phyloP scores from a whole-genome alignment of 306 rosid genomes.

The Dalbergia cochinchinensis region DNA sequence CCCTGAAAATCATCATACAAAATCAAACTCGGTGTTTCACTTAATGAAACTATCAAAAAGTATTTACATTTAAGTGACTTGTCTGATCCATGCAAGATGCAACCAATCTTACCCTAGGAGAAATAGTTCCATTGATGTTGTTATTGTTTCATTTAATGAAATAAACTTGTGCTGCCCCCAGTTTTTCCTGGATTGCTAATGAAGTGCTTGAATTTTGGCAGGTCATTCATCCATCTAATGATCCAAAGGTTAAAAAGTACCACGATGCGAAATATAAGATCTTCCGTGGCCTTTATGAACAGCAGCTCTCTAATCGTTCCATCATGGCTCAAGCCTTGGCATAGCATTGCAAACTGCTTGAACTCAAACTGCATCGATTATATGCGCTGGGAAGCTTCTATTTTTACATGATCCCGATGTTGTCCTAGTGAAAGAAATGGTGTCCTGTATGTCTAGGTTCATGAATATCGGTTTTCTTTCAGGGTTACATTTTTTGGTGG shows the following conservation, averaged over 20 bases:
- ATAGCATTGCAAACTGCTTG: slow-evolving; percentile 45
- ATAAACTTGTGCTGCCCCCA: not conserved
- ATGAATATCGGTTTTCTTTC: not conserved
- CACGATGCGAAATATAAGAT: slow-evolving; percentile 86
- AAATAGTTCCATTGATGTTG: too few relatives aligned
- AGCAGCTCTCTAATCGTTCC: slow-evolving; percentile 80
- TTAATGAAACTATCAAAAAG: too few relatives aligned
- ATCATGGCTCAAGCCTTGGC: slow-evolving; percentile 79
- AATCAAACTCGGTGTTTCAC: too few relatives aligned
- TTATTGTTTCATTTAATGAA: slow-evolving; percentile 2
- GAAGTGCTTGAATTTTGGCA: slow-evolving; percentile 47
- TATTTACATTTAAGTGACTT: too few relatives aligned
- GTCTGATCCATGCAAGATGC: too few relatives aligned
- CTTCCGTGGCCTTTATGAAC: slow-evolving; percentile 80
- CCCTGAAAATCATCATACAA: not conserved
- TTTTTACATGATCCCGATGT: slow-evolving; percentile 4
- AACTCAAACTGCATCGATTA: slow-evolving; percentile 20
- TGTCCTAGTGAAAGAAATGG: not conserved
- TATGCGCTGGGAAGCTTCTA: not conserved
- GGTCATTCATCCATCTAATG: slow-evolving; percentile 86
- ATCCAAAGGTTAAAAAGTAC: slow-evolving; percentile 86
- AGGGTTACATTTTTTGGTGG: not conserved
- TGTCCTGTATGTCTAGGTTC: slow-evolving; percentile 25
- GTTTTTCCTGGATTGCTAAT: slow-evolving; percentile 34
- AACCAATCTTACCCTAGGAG: too few relatives aligned